Base-by-base conservation (phyloP, 2,329 filamentous ascomycete species). In the Phyllachora maydis region DNA sequence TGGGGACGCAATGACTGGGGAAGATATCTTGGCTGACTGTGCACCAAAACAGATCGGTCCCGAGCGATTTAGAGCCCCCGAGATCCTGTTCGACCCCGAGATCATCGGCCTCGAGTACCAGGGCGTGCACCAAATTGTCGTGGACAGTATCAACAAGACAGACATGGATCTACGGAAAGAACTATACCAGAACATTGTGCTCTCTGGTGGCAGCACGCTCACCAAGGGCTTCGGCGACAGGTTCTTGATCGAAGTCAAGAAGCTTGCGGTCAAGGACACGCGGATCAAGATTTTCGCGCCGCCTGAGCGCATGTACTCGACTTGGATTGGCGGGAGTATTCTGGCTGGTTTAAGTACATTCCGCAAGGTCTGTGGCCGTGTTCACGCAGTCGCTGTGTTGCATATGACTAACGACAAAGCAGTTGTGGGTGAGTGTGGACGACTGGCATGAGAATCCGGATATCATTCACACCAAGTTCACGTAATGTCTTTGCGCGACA, bases 361-460 rank as follows among this genome's bases (percentile, higher is more conserved):
- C 55, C 74, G 85, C 58, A 98, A 95, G 76, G 82, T 88, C 49
- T 46, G 62, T 44, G 22, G 5, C n/a, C n/a, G 19, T 8, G 17
- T 6, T 27, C 7, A 11, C n/a, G 11, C 17, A 11, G 3, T 18
- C 15, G 8, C 14, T n/a, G 10, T 14, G 24, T 25, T 17, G 23
- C 26, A 20, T 18, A 21, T 23, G 14, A 11, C 28, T 19, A 16
- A 28, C 8, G 8, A 12, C 18, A 14, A 20, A 23, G 25, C 45
- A 92, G 85, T 98, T 98, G 88, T 95, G 88, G 82, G 88, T 98
- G 42, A 92, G 82, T 52, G 85, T 92, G 45, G 88, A 95, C 44
- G 88, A 98, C 58, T 98, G 88, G 88, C 88, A 98, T 47, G 88
- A 98, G 62, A 92, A 98, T 45, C 88, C 88, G 11, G 85, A 98